Conservation (phyloP, 2,329 filamentous ascomycete species). For the Aureobasidium lini region DNA sequence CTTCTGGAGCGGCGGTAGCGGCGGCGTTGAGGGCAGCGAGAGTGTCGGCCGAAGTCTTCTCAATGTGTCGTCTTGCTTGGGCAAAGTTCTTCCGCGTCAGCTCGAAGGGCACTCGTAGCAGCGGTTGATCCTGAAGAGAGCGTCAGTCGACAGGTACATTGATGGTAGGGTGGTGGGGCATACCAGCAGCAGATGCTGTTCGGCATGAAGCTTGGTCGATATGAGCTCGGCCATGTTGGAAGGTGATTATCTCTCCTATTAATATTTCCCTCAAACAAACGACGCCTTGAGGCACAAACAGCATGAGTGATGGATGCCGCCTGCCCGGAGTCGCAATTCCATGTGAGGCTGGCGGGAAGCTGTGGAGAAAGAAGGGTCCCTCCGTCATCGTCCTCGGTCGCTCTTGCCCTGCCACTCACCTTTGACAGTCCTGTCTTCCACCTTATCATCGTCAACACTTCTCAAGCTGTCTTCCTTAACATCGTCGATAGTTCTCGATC, state of each 20-base stretch:
- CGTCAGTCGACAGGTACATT: background rate
- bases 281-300: background rate
- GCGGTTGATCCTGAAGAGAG: conserved; percentile 71
- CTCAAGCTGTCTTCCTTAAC: no score
- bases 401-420: no score
- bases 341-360: no score
- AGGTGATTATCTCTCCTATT: background rate
- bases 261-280: background rate
- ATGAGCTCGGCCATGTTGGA: conserved; percentile 37
- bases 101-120: conserved; percentile 87
- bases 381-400: no score
- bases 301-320: background rate
- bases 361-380: no score
- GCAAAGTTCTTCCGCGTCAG: conserved; percentile 93
- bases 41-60: conserved; percentile 49
- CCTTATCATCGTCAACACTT: no score
- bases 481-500: no score
- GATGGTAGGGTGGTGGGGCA: conserved; percentile 9
- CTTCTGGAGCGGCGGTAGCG: conserved; percentile 49
- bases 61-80: conserved; percentile 67
- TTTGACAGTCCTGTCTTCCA: no score
- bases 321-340: no score
- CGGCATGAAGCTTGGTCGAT: conserved; percentile 63
- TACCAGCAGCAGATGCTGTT: conserved; percentile 68
- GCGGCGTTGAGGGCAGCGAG: conserved; percentile 34